Evolutionary conservation across 2,329 filamentous ascomycete species (phyloP).

Genomic region (Pyrenochaeta sp.): DNA sequence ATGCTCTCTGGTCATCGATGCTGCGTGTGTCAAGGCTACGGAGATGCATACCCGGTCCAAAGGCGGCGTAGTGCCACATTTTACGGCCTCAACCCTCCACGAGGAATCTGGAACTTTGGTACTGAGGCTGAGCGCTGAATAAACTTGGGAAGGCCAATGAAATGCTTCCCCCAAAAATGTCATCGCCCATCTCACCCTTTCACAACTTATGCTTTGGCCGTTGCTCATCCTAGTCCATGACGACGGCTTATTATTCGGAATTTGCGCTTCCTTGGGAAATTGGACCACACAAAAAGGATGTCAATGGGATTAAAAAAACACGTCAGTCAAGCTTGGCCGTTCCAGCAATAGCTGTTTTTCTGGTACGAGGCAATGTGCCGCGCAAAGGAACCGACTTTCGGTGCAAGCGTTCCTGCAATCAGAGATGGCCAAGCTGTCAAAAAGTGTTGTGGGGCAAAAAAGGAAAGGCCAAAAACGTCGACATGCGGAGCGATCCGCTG

Average conservation of each 20-base stretch:
- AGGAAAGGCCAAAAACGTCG: conserved; percentile 30
- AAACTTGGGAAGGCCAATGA: conserved; percentile 1
- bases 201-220: conserved; percentile 34
- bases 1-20: conserved; percentile 20
- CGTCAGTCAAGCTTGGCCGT: conserved; percentile 2
- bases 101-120: conserved; percentile 18
- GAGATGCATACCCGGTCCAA: conserved; percentile 34
- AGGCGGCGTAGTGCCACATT: conserved; percentile 18
- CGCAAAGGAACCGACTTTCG: conserved; percentile 17
- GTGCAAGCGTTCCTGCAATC: conserved; percentile 30
- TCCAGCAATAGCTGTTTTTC: conserved; percentile 12
- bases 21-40: conserved; percentile 23
- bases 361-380: conserved; percentile 29
- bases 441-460: conserved; percentile 26
- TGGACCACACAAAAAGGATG: conserved; percentile 14
- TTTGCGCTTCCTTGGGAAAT: conserved; percentile 29
- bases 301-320: conserved; percentile 11
- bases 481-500: conserved; percentile 44
- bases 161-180: not conserved
- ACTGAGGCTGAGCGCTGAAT: conserved; percentile 3
- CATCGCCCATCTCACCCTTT: conserved; percentile 18
- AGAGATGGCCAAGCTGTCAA: conserved; percentile 30
- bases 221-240: conserved; percentile 16
- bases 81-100: conserved; percentile 17
- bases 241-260: conserved; percentile 23